Percentiles rank a stretch among this genome's conserved stretches.
Conservation (phyloP, 495 filamentous ascomycete genomes). For the Bryoglossum gracile region DNA sequence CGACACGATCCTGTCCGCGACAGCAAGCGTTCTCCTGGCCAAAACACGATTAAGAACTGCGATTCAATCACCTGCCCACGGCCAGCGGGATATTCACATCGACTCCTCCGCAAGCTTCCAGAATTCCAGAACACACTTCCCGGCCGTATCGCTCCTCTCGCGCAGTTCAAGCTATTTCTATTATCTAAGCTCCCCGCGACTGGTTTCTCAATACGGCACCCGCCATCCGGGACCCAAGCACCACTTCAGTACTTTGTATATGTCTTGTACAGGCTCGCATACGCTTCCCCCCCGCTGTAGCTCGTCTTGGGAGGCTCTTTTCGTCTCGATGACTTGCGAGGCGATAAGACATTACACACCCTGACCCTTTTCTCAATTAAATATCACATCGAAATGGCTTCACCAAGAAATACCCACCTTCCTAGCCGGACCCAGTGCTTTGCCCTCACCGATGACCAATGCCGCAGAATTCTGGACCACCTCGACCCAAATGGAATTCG, state of each 20-base stretch:
- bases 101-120: neutral
- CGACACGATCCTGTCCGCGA: no score
- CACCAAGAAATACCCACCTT: neutral
- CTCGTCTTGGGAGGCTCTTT: neutral
- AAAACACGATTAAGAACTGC: no score
- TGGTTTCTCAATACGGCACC: no score
- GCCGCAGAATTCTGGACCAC: neutral
- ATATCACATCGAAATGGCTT: constrained; percentile 4
- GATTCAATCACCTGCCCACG: no score
- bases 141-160: neutral
- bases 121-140: neutral
- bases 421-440: constrained; percentile 3
- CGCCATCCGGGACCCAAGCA: no score
- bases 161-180: neutral
- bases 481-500: neutral
- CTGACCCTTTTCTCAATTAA: no score
- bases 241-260: no score
- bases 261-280: no score
- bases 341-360: no score
- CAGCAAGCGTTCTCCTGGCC: no score
- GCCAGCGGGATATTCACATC: neutral
- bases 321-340: neutral
- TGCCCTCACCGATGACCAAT: constrained; percentile 7
- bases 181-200: neutral
- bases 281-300: no score